These are phyloP conservation scores for Candida insectorum DNA, from an alignment of 805 yeast species.

Conservation along the genomic window DNA sequence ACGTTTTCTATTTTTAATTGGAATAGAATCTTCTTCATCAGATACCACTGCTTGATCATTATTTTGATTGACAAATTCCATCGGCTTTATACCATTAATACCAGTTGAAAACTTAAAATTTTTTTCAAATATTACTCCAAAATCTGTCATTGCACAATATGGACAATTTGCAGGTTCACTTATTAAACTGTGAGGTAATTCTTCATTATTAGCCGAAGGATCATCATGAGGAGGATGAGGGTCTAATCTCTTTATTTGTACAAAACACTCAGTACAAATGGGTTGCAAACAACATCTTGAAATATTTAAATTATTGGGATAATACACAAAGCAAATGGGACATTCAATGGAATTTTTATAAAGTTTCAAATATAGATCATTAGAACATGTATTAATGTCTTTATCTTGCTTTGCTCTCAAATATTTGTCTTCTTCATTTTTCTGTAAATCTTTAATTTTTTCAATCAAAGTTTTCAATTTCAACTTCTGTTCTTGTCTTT, in stretches of 20 bases:
- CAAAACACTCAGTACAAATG: slow-evolving; percentile 95
- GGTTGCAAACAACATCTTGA: slow-evolving; percentile 92
- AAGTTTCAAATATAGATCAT: slow-evolving; percentile 50
- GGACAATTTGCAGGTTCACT: slow-evolving; percentile 93
- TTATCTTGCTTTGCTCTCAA: slow-evolving; percentile 15
- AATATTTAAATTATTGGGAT: slow-evolving; percentile 72
- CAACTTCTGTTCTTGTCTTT: slow-evolving; percentile 49
- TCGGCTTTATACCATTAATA: slow-evolving; percentile 52
- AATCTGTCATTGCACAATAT: slow-evolving; percentile 82
- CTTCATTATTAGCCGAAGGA: slow-evolving; percentile 18
- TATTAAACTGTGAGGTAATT: slow-evolving; percentile 60
- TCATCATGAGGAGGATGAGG: slow-evolving; percentile 90
- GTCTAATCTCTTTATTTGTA: slow-evolving; percentile 84
- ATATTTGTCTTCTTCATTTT: slow-evolving; percentile 35
- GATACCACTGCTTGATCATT: slow-evolving; percentile 6
- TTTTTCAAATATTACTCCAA: slow-evolving; percentile 80
- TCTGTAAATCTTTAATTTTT: slow-evolving; percentile 25
- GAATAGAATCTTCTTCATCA: not conserved
- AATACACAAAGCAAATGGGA: slow-evolving; percentile 89
- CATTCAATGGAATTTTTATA: slow-evolving; percentile 78
- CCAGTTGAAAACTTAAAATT: slow-evolving; percentile 55
- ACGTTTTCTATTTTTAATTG: slow-evolving; percentile 14
- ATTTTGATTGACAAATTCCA: slow-evolving; percentile 1
- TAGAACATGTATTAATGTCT: slow-evolving; percentile 29
- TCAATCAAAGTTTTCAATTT: slow-evolving; percentile 38